Conservation (phyloP, 345 rosid species). For the Acer campestre region DNA sequence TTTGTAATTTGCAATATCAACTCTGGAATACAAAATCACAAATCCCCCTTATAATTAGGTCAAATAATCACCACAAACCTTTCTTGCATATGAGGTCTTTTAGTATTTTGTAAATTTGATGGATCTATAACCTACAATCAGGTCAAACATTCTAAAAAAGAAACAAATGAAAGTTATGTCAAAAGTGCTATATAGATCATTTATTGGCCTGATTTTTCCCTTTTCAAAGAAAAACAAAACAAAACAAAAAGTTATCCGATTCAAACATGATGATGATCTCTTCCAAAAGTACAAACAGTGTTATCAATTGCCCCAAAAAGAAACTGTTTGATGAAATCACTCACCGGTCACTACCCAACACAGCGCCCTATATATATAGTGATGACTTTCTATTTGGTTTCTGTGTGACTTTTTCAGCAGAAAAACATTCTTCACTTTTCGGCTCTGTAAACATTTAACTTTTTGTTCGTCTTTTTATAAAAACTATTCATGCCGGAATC, state of each 20-base stretch:
- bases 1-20: no score
- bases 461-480: not conserved
- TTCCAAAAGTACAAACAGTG: not conserved
- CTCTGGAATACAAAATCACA: no score
- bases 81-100: not conserved
- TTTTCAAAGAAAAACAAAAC: no score
- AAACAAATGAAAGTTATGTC: not conserved
- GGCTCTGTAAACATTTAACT: not conserved
- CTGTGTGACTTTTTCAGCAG: not conserved
- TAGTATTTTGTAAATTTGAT: no score
- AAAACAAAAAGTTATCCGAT: no score
- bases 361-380: not conserved
- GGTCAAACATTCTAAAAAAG: no score
- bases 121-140: no score
- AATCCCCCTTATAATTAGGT: not conserved
- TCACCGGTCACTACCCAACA: not conserved
- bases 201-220: not conserved
- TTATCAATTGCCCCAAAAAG: not conserved
- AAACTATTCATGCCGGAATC: constrained; percentile 16
- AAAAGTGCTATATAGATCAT: not conserved
- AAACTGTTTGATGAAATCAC: not conserved
- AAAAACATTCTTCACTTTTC: constrained; percentile 22
- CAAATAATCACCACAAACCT: not conserved
- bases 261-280: not conserved
- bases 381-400: not conserved